Evolutionary conservation across 257 asterid species (phyloP).

Genomic region (Craterostigma plantagineum): DNA sequence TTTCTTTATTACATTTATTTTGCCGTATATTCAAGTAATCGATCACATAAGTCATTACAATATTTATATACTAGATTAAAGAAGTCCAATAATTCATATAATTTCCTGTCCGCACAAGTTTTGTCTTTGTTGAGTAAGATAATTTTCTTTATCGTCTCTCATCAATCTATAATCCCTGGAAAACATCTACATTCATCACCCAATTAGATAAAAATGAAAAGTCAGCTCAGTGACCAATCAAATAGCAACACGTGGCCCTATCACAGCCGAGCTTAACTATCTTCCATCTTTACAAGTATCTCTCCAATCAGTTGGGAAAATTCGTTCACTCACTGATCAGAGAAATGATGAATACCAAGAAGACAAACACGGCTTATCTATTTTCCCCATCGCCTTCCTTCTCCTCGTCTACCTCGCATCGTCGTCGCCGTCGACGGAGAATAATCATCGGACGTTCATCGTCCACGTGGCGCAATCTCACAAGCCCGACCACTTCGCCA

Average conservation of each 20-base stretch:
- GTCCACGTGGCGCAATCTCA: slow-evolving; percentile 49
- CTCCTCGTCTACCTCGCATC: slow-evolving; percentile 14
- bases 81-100: too few relatives aligned
- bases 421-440: too few relatives aligned
- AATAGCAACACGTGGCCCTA: background rate
- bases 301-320: background rate
- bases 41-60: too few relatives aligned
- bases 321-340: background rate
- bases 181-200: too few relatives aligned
- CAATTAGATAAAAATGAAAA: too few relatives aligned
- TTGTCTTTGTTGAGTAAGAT: too few relatives aligned
- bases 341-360: slow-evolving; percentile 13
- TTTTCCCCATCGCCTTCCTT: slow-evolving; percentile 10
- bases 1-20: too few relatives aligned
- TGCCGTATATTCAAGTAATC: too few relatives aligned
- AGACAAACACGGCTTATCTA: slow-evolving; percentile 12
- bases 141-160: too few relatives aligned
- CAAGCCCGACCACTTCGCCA: slow-evolving; percentile 43
- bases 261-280: background rate
- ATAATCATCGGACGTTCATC: slow-evolving; percentile 47
- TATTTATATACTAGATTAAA: too few relatives aligned
- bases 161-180: too few relatives aligned
- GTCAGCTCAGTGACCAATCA: background rate
- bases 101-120: too few relatives aligned
- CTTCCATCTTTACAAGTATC: background rate